Base-by-base conservation (phyloP, 352 stramenopile genomes). In the Pythium apleroticum region DNA sequence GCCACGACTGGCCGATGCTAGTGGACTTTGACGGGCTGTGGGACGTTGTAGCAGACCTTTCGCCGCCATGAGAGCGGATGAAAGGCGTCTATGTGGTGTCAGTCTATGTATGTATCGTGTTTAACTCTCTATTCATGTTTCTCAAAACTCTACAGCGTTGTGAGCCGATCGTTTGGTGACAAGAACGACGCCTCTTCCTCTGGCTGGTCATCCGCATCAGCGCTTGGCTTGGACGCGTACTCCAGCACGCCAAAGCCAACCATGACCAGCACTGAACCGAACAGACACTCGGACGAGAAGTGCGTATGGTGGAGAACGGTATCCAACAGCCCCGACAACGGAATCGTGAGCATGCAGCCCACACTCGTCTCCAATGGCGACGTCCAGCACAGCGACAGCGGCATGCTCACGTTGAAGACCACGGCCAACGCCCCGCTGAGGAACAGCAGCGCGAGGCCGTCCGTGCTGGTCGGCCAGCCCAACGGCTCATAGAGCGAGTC, bases 301-400 rank as follows among this genome's bases (percentile, higher is more conserved):
- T 62, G 55, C 7, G 78, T 80, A 54, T 73, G 59, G 59, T 85
- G 75, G 46, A 86, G 39, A 39, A 78, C 28, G 11, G 69, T 76
- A 60, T 89, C 77, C 52, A 83, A 48, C 14, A 85, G 8, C 12
- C 66, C 80, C 4, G 80, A 83, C 33, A 86, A 50, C 11, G 80
- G 80, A 49, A 89, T 82, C 43, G 69, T 85, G 41, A 85, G 63
- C 80, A 89, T 84, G 46, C 76, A 82, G 0, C 77, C 76, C 30
- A 86, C 77, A 50, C 77, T 81, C 22, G 78, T 84, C 60, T 84
- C 76, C 24, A 87, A 54, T 14, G 78, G 78, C 24, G 78, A 81
- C 15, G 77, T 86, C 78, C 77, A 88, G 57, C 65, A 76, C 9
- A 88, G 60, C 4, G 77, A 76, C 15, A 83, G 63, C 8, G 80